Percentiles rank a stretch among this genome's conserved stretches.
phyloP scores from a whole-genome alignment of 345 rosid species.

The Populus nigra region DNA sequence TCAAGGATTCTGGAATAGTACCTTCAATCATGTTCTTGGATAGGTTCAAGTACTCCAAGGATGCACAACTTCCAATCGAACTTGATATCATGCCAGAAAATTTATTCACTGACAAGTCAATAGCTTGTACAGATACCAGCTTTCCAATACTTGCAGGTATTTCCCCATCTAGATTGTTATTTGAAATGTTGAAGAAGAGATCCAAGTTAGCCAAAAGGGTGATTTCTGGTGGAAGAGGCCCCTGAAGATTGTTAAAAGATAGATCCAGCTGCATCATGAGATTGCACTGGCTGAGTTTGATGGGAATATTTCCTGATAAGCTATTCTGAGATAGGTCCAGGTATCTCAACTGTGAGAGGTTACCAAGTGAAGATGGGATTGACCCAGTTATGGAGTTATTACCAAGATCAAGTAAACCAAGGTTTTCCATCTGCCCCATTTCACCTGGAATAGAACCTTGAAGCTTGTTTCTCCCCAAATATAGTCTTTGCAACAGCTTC shows the following conservation, averaged over 20 bases:
- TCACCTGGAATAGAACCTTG: conserved; percentile 4
- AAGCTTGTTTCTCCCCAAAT: conserved; percentile 12
- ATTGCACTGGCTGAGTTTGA: conserved; percentile 6
- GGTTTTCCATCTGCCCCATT: conserved; percentile 10
- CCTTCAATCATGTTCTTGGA: conserved; percentile 14
- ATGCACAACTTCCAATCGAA: conserved; percentile 5
- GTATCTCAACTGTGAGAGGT: conserved; percentile 17
- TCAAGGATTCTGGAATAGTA: conserved; percentile 9
- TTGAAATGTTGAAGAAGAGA: conserved; percentile 18
- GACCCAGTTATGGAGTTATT: conserved; percentile 10
- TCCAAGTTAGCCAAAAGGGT: conserved; percentile 2
- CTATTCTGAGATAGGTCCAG: conserved; percentile 3
- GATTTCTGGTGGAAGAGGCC: conserved; percentile 7
- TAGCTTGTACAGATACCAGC: conserved; percentile 6
- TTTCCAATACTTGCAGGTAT: conserved; percentile 16
- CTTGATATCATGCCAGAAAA: conserved; percentile 9
- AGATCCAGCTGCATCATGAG: conserved; percentile 13
- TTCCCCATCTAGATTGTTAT: conserved; percentile 15
- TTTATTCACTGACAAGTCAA: conserved; percentile 13
- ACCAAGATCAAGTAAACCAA: conserved; percentile 18
- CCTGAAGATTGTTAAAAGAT: conserved; percentile 15
- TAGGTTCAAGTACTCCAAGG: conserved; percentile 12
- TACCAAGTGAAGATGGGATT: conserved; percentile 19
- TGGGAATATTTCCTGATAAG: conserved; percentile 14
- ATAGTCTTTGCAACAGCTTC: conserved; percentile 8